Conservation (phyloP, 805 yeast species). For the Hanseniaspora mollemarum region DNA sequence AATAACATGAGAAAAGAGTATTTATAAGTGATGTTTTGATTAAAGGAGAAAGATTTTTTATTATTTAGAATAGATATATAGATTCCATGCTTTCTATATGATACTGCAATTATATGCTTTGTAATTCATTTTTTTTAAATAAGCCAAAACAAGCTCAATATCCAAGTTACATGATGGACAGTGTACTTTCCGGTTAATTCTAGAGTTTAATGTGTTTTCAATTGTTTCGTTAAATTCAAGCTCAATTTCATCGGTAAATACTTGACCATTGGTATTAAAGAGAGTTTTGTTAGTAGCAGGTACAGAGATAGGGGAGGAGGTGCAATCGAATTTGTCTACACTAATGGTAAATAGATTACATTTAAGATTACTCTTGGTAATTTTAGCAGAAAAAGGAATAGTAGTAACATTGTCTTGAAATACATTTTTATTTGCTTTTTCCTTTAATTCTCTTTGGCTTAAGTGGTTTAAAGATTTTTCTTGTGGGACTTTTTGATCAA, state of each 20-base stretch:
- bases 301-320: background rate
- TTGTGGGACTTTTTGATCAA: too few relatives aligned
- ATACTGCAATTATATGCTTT: background rate
- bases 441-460: too few relatives aligned
- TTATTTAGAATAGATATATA: background rate
- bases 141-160: conserved; percentile 10
- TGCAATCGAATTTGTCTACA: background rate
- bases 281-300: background rate
- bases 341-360: too few relatives aligned
- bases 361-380: background rate
- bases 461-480: too few relatives aligned
- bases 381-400: background rate
- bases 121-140: background rate
- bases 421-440: too few relatives aligned
- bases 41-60: background rate
- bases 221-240: background rate
- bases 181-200: conserved; percentile 5
- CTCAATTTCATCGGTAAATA: background rate
- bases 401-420: background rate
- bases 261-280: background rate
- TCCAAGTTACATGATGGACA: conserved; percentile 7
- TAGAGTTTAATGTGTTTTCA: background rate
- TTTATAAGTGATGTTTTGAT: background rate
- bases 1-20: conserved; percentile 4
- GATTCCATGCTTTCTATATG: background rate